phyloP scores from a whole-genome alignment of 352 stramenopile species.

The Phytophthora tentaculata region DNA sequence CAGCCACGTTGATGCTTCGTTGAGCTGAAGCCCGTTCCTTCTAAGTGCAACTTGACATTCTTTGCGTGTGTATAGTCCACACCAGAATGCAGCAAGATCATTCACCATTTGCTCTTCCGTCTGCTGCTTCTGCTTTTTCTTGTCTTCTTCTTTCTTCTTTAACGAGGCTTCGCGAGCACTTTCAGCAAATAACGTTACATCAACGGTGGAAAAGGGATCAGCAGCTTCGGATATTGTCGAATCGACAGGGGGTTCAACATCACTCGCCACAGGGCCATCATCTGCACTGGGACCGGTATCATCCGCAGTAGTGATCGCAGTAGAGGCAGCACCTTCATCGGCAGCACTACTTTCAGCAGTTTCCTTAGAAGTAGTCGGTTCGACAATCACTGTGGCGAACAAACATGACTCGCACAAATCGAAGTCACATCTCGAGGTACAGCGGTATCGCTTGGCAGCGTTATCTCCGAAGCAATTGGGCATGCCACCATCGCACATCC shows the following conservation, averaged over 20 bases:
- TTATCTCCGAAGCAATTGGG: constrained; percentile 66
- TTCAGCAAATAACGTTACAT: constrained; percentile 41
- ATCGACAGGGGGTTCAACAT: constrained; percentile 8
- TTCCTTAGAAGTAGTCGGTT: constrained; percentile 14
- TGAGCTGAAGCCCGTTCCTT: constrained; percentile 50
- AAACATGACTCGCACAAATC: constrained; percentile 77
- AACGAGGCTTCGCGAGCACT: constrained; percentile 25
- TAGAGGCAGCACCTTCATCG: constrained; percentile 5
- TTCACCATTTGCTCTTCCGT: constrained; percentile 45
- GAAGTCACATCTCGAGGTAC: constrained; percentile 71
- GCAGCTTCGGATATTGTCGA: constrained; percentile 10
- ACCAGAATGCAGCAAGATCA: constrained; percentile 62
- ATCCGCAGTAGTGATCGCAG: constrained; percentile 5
- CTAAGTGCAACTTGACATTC: constrained; percentile 69
- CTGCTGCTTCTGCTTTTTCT: constrained; percentile 20
- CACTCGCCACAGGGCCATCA: not conserved
- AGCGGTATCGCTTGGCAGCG: constrained; percentile 62
- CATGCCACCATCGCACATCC: constrained; percentile 77
- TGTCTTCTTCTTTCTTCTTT: constrained; percentile 29
- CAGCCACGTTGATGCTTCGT: constrained; percentile 55
- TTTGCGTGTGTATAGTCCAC: constrained; percentile 59
- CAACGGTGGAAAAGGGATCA: constrained; percentile 45
- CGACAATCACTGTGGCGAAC: constrained; percentile 43
- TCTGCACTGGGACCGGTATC: constrained; percentile 3
- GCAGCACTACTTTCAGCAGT: constrained; percentile 13